Evolutionary conservation across 495 filamentous ascomycete genomes (phyloP).

Genomic region (Daldinia grandis): DNA sequence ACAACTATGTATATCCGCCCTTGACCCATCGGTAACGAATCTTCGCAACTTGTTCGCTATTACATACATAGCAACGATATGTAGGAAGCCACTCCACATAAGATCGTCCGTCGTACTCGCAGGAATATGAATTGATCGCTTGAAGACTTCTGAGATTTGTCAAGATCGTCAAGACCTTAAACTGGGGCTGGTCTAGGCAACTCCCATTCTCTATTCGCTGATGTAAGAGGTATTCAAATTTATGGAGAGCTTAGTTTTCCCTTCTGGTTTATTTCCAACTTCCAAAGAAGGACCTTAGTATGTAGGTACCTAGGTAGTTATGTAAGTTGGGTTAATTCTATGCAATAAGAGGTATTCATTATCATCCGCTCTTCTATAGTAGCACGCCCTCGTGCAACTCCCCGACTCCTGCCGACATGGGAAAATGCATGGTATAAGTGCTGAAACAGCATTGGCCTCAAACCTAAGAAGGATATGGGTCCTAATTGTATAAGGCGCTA

Average conservation of each 20-base stretch:
- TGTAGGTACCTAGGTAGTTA: not conserved
- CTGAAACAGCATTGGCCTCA: conserved; percentile 11
- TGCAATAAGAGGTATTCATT: conserved; percentile 19
- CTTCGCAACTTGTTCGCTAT: not conserved
- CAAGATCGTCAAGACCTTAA: not conserved
- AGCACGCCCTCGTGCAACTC: not conserved
- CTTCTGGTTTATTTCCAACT: not conserved
- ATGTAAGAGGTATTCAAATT: not conserved
- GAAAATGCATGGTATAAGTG: conserved; percentile 36
- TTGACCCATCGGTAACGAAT: not conserved
- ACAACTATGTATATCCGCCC: too few relatives aligned
- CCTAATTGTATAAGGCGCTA: conserved; percentile 11
- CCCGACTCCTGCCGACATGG: conserved; percentile 12
- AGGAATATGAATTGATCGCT: conserved; percentile 5
- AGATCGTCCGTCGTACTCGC: conserved; percentile 16
- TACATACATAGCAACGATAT: not conserved
- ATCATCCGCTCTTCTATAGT: conserved; percentile 25
- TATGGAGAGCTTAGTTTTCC: not conserved
- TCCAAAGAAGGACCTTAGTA: not conserved
- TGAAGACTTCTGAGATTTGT: not conserved
- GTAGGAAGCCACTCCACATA: conserved; percentile 20
- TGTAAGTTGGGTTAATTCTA: conserved; percentile 11
- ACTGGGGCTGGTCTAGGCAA: not conserved
- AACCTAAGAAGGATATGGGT: conserved; percentile 2
- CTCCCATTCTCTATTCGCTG: conserved; percentile 8